Evolutionary conservation across 345 rosid genomes (phyloP).

Genomic region (Noccaea caerulescens): DNA sequence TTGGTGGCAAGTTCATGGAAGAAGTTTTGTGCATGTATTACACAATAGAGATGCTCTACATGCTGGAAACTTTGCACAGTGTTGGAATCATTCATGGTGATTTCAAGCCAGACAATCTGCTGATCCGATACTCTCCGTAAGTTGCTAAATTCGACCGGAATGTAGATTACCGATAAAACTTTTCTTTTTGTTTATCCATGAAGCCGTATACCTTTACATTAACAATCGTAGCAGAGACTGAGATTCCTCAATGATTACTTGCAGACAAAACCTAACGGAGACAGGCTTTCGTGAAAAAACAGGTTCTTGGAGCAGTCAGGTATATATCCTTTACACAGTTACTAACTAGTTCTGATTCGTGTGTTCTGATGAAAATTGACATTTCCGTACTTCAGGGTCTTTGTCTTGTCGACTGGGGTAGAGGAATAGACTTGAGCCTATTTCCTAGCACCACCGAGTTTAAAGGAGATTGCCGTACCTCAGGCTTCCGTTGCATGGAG

Average conservation of each 20-base stretch:
- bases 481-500: constrained; percentile 88
- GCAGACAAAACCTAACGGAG: constrained; percentile 68
- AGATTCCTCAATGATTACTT: constrained; percentile 12
- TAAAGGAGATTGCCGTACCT: constrained; percentile 81
- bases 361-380: constrained; percentile 10
- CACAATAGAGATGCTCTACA: constrained; percentile 86
- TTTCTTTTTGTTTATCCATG: not conserved
- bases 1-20: constrained; percentile 83
- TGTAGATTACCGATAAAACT: not conserved
- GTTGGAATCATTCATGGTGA: constrained; percentile 96
- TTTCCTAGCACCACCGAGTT: constrained; percentile 66
- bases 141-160: constrained; percentile 20
- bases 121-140: constrained; percentile 80
- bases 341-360: constrained; percentile 19
- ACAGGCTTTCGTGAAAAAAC: constrained; percentile 56
- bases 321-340: constrained; percentile 31
- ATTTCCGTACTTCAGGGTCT: constrained; percentile 66
- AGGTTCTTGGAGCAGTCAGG: constrained; percentile 85
- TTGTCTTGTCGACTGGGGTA: constrained; percentile 96
- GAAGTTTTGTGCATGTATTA: constrained; percentile 87
- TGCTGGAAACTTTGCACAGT: constrained; percentile 84
- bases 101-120: constrained; percentile 95
- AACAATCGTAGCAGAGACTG: constrained; percentile 21
- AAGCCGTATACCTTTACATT: constrained; percentile 12
- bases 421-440: constrained; percentile 83